These are phyloP conservation scores for Ophiostoma ulmi DNA, from an alignment of 2,329 filamentous ascomycete species.

Conservation along the genomic window DNA sequence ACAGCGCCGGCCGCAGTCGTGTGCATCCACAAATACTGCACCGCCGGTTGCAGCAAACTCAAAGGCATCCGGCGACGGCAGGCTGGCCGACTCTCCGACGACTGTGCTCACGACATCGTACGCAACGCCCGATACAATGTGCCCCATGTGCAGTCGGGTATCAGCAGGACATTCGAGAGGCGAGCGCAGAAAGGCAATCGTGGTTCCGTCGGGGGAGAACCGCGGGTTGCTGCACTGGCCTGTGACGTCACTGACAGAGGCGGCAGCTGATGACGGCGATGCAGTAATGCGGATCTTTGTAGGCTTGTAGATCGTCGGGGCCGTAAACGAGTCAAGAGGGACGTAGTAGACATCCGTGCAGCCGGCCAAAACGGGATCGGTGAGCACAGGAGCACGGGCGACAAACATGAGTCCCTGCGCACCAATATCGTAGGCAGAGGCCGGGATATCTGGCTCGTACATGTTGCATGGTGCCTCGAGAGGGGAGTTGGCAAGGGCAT, in stretches of 20 bases:
- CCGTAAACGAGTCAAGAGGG: conserved; percentile 34
- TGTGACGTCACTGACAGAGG: not conserved
- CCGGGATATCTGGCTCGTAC: conserved; percentile 29
- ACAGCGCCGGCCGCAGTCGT: conserved; percentile 34
- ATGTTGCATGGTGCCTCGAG: conserved; percentile 34
- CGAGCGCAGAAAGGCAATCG: conserved; percentile 36
- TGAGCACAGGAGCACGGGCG: conserved; percentile 28
- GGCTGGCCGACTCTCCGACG: conserved; percentile 17
- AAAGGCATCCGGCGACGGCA: conserved; percentile 31
- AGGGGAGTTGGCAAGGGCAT: conserved; percentile 32
- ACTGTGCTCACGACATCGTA: conserved; percentile 33
- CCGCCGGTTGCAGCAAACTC: conserved; percentile 36
- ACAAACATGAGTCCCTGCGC: conserved; percentile 36
- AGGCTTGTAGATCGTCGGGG: conserved; percentile 27
- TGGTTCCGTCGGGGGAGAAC: conserved; percentile 37
- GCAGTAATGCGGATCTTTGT: conserved; percentile 14
- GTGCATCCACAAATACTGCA: conserved; percentile 35
- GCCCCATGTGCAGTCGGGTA: conserved; percentile 33
- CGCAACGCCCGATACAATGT: conserved; percentile 31
- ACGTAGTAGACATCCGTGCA: conserved; percentile 35
- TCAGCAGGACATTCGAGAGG: conserved; percentile 30
- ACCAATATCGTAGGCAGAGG: conserved; percentile 35
- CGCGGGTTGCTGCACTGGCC: conserved; percentile 30
- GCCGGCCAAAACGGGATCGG: conserved; percentile 23
- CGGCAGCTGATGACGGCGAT: conserved; percentile 4